A percentile compares a stretch with the other conserved stretches of the same genome.
phyloP scores from a whole-genome alignment of 371 early-diverging fungal genomes.

The Mucor piriformis region DNA sequence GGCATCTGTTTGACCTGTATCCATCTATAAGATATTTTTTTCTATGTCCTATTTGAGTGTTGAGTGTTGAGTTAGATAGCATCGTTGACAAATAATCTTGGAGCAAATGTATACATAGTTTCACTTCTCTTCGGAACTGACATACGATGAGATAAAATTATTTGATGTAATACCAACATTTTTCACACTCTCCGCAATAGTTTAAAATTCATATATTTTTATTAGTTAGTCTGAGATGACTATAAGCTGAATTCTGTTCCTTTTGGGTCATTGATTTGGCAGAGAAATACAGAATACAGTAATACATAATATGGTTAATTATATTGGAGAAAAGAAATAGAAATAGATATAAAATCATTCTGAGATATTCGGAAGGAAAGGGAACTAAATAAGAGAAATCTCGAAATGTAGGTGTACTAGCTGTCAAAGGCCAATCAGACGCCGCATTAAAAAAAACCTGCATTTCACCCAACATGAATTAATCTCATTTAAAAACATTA shows the following conservation, averaged over 20 bases:
- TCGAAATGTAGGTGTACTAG: not conserved
- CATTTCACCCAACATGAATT: too few species aligned
- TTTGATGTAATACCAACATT: constrained; percentile 6
- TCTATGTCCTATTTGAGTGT: constrained; percentile 7
- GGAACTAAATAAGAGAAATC: constrained; percentile 1
- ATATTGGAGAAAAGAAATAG: constrained; percentile 1
- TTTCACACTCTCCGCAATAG: constrained; percentile 6
- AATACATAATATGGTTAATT: constrained; percentile 1
- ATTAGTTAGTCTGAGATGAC: constrained; percentile 8
- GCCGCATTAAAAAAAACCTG: not conserved
- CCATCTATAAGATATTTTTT: constrained; percentile 7
- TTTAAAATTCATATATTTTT: constrained; percentile 8
- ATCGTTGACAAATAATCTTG: constrained; percentile 5
- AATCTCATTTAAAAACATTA: too few species aligned
- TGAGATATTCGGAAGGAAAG: constrained; percentile 1
- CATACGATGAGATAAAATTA: constrained; percentile 4
- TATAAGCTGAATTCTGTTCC: constrained; percentile 6
- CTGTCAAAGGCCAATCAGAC: too few species aligned
- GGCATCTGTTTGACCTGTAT: constrained; percentile 5
- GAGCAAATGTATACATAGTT: constrained; percentile 6
- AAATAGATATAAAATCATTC: not conserved
- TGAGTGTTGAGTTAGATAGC: constrained; percentile 6
- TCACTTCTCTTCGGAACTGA: constrained; percentile 8
- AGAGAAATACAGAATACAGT: constrained; percentile 2
- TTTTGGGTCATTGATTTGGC: constrained; percentile 1